Conservation (phyloP, 768 basidiomycete genomes). For the Auricularia sp. region DNA sequence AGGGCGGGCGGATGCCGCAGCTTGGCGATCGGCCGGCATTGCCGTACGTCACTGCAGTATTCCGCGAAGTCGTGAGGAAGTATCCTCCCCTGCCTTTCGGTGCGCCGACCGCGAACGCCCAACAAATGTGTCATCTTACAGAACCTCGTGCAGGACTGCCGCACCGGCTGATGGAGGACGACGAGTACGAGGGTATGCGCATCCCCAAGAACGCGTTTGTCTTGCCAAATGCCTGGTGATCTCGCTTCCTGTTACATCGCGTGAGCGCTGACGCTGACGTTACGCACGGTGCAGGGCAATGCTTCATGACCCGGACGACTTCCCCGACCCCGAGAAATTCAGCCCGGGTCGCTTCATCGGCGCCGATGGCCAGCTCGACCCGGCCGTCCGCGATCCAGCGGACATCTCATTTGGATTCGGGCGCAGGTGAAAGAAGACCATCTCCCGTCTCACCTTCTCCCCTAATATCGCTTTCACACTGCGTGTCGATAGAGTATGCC, state of each 20-base stretch:
- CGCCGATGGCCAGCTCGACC: background rate
- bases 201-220: background rate
- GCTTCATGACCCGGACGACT: constrained; percentile 39
- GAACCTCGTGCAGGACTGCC: background rate
- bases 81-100: constrained; percentile 48
- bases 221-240: background rate
- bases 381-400: background rate
- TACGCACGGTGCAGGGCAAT: constrained; percentile 16
- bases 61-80: constrained; percentile 50
- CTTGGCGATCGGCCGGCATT: constrained; percentile 47
- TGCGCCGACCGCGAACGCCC: constrained; percentile 13
- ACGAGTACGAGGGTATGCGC: constrained; percentile 3
- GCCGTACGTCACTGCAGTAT: constrained; percentile 49
- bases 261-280: no score
- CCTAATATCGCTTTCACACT: no score
- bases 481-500: constrained; percentile 9
- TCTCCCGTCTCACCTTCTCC: background rate
- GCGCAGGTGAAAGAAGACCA: background rate
- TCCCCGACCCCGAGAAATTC: constrained; percentile 39
- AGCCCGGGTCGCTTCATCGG: constrained; percentile 42
- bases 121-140: no score
- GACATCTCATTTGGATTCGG: background rate
- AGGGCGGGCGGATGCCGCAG: constrained; percentile 10
- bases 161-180: constrained; percentile 5
- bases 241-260: no score